Evolutionary conservation across 805 yeast species (phyloP).

Genomic region (Kluyveromyces lactis): DNA sequence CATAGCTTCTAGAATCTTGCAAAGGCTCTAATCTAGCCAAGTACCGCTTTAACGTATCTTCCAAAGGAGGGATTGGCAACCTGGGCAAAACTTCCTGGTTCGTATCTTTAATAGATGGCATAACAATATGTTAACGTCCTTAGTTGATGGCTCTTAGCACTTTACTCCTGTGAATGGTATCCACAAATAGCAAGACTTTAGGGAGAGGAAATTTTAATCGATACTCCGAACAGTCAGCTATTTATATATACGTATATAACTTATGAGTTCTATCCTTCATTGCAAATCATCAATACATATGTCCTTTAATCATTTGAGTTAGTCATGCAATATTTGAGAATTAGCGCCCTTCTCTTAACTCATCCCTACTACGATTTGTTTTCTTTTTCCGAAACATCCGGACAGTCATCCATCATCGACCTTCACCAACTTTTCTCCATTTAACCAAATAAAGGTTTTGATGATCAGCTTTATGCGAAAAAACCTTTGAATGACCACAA

Average conservation of each 20-base stretch:
- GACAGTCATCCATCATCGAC: not conserved
- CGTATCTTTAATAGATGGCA: slow-evolving; percentile 2
- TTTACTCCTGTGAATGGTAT: too few species aligned
- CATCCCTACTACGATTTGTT: not conserved
- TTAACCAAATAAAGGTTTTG: slow-evolving; percentile 2
- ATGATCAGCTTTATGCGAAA: slow-evolving; percentile 1
- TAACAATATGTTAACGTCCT: not conserved
- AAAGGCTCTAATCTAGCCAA: slow-evolving; percentile 64
- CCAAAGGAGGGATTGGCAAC: slow-evolving; percentile 72
- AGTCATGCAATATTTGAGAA: too few species aligned
- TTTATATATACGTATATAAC: too few species aligned
- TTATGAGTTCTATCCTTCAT: too few species aligned
- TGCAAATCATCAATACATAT: too few species aligned
- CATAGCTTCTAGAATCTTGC: slow-evolving; percentile 70
- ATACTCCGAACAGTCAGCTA: not conserved
- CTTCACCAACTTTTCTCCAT: slow-evolving; percentile 2
- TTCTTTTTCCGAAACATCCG: not conserved
- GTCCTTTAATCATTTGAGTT: too few species aligned
- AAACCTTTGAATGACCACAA: slow-evolving; percentile 4
- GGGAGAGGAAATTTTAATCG: too few species aligned
- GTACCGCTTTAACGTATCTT: slow-evolving; percentile 58
- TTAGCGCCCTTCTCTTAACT: too few species aligned
- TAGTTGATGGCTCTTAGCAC: too few species aligned
- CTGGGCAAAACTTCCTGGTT: slow-evolving; percentile 18
- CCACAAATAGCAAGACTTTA: too few species aligned